Evolutionary conservation across 1,284 basidiomycete genomes (phyloP), one percentile per base, ranked within the genome.

Genomic region (Tilletia indica): DNA sequence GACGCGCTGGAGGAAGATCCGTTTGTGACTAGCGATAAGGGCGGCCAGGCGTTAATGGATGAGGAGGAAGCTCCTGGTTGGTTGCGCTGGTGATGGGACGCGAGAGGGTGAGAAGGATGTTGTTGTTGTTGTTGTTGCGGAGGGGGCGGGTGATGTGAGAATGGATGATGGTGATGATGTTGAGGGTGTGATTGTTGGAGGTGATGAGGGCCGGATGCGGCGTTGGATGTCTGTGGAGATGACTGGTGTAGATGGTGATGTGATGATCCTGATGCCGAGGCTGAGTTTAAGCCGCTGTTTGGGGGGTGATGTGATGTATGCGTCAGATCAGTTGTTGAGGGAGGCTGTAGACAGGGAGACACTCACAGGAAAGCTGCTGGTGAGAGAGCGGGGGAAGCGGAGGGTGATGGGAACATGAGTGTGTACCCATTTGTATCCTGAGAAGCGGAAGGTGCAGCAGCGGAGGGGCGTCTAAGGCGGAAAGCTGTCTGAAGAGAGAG

Each of bases 371-470:
- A 64, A 14, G 61, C 61, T 38, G 61, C 38, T 36, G 61, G 61
- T 36, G 61, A 64, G 36, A 64, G 61, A 38, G 61, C 61, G 61
- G 61, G 61, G 39, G 61, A 64, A 39, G 61, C 61, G n/a, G 61
- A 64, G 36, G 61, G 61, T 64, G 61, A 64, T 39, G 61, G 34
- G 61, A 39, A 64, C 61, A 64, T 64, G 61, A 39, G 36, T 38
- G 9, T 64, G 31, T 14, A 9, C 34, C 21, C 61, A 64, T 64
- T 39, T 64, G 61, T 6, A 54, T 19, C n/a, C 8, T n/a, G 51
- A 6, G 51, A 54, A 8, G 51, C 8, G 51, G n/a, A 19, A 8
- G 25, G 25, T 54, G 51, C 51, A 11, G 25, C n/a, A 54, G 25
- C 51, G 6, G n/a, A 8, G 25, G 12, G 8, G 25, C 51, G 51